Base-by-base conservation (phyloP, 2,329 filamentous ascomycete genomes). In the Cladorrhinum sp. region DNA sequence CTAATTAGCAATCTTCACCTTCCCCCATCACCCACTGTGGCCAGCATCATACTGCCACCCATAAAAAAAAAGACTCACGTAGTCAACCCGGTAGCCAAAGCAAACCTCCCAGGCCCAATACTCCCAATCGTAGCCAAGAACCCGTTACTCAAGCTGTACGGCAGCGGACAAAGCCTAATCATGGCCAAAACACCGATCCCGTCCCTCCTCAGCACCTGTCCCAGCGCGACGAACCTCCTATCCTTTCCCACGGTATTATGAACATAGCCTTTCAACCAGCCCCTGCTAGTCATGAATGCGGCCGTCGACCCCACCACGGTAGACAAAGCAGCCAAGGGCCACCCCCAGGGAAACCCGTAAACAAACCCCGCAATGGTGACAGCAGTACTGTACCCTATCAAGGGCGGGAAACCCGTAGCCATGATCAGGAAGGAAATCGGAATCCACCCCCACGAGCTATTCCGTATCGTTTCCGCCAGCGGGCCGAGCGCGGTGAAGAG, bases 101-200 rank as follows among this genome's bases (percentile, higher is more conserved):
- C 88, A 76, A 96, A 98, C 52, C 84, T 84, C 62, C 82, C 73
- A 46, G 90, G 90, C 23, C 87, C 83, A 33, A 99, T 91, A 30
- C 90, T 96, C 2, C 93, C 93, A 64, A 99, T 93, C 1, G 95
- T 98, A 28, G 92, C 92, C 59, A 99, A 85, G 63, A 96, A 96
- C 55, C 92, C 95, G 72, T 99, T 99, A 72, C 90, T 93, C 67
- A 98, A 79, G 57, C 90, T 95, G 74, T 96, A 99, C 14, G 95
- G 95, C 62, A 99, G 74, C 1, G 95, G 95, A 70, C 94, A 98
- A 65, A 98, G 83, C 28, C 95, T 86, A 68, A 99, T 95, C 83
- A 95, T 96, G 64, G 91, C 88, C 51, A 99, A 82, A 58, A 98
- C 86, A 69, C 92, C 90, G 56, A 99, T 75, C 0, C 95, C 95